Conservation (phyloP, 768 basidiomycete species). For the Cyclocybe aegerita region DNA sequence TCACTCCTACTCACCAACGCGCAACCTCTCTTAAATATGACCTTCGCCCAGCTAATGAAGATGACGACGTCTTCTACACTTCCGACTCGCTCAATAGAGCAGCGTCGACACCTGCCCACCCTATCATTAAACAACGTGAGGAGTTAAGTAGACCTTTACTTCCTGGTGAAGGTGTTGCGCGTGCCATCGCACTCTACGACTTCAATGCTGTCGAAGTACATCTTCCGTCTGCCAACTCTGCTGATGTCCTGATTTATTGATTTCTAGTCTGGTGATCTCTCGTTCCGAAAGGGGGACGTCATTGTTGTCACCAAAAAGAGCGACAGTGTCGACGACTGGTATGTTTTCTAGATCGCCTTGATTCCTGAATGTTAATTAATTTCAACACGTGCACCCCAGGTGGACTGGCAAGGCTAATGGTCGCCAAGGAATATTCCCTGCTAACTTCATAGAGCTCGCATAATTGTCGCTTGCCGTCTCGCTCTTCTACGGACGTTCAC, state of each 20-base stretch:
- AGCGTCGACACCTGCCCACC: conserved; percentile 6
- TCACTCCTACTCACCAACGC: too few species aligned
- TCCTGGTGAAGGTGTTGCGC: conserved; percentile 60
- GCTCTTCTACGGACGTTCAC: neutral
- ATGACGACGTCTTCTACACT: neutral
- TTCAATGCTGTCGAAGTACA: conserved; percentile 72
- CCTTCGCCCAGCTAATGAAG: too few species aligned
- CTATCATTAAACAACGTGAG: conserved; percentile 44
- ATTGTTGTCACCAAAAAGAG: conserved; percentile 70
- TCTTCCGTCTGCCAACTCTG: conserved; percentile 1
- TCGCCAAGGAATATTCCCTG: conserved; percentile 72
- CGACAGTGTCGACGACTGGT: conserved; percentile 76
- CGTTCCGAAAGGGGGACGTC: conserved; percentile 75
- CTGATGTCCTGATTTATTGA: conserved; percentile 5
- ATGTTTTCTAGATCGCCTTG: too few species aligned
- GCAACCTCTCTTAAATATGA: too few species aligned
- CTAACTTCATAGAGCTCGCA: conserved; percentile 77
- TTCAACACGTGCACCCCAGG: conserved; percentile 36
- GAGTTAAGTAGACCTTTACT: conserved; percentile 48
- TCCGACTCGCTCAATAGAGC: neutral
- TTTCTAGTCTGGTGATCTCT: conserved; percentile 65
- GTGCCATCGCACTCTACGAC: conserved; percentile 74
- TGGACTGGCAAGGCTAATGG: conserved; percentile 73
- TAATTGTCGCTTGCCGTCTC: conserved; percentile 15
- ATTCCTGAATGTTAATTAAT: neutral